phyloP scores from a whole-genome alignment of 2,329 filamentous ascomycete species.

The Botrytis hyacinthi region DNA sequence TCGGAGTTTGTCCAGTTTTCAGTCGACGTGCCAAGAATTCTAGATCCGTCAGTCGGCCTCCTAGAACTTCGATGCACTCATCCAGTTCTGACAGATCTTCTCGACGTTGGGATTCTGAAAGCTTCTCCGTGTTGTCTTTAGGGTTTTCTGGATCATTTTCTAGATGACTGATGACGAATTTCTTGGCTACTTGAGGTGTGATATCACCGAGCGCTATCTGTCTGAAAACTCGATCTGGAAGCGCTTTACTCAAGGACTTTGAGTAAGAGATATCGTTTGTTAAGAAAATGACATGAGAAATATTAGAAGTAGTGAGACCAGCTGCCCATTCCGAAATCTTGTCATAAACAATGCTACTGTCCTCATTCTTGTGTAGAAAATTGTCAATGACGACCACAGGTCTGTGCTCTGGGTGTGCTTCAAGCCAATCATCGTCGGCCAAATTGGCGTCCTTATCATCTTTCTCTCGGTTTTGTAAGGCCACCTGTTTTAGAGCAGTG shows the following conservation, averaged over 20 bases:
- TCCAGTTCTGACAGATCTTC: constrained; percentile 70
- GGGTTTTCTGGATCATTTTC: constrained; percentile 45
- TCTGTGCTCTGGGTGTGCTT: constrained; percentile 80
- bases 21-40: constrained; percentile 91
- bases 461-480: constrained; percentile 66
- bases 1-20: constrained; percentile 79
- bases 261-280: constrained; percentile 86
- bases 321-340: constrained; percentile 90
- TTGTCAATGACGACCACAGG: constrained; percentile 89
- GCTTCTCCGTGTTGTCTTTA: constrained; percentile 34
- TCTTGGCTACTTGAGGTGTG: constrained; percentile 79
- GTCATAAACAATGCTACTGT: constrained; percentile 65
- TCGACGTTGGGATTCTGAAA: constrained; percentile 34
- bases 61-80: constrained; percentile 74
- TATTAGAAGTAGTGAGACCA: constrained; percentile 76
- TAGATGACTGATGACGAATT: constrained; percentile 83
- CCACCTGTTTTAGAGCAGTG: constrained; percentile 73
- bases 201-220: constrained; percentile 84
- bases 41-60: constrained; percentile 90
- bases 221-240: constrained; percentile 89
- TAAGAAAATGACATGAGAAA: constrained; percentile 92
- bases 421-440: constrained; percentile 81
- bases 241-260: constrained; percentile 79
- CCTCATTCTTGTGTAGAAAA: constrained; percentile 77
- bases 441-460: constrained; percentile 70